A percentile compares a stretch with the other conserved stretches of the same genome.
Conservation (phyloP, 331 rosid species). For the Cydonia oblonga region DNA sequence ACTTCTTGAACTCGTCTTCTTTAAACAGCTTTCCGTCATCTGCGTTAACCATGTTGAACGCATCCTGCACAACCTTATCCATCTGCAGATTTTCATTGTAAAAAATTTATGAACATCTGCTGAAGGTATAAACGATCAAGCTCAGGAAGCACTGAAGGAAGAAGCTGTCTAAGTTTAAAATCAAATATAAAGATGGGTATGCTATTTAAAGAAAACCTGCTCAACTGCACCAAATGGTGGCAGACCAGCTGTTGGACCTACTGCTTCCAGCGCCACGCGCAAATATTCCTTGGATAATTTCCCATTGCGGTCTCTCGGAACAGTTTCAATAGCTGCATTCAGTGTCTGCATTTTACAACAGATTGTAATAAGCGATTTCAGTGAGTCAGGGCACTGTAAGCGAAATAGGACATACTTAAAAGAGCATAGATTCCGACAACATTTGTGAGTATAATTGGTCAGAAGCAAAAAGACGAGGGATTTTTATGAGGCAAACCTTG, state of each 20-base stretch:
- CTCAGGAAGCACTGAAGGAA: neutral
- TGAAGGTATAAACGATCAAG: neutral
- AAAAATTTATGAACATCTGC: neutral
- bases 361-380: neutral
- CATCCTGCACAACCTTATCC: slow-evolving; percentile 53
- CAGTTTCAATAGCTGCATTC: slow-evolving; percentile 42
- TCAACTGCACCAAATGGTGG: slow-evolving; percentile 77
- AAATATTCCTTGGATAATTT: slow-evolving; percentile 56
- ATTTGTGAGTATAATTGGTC: neutral
- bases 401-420: neutral
- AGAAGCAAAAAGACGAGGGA: neutral
- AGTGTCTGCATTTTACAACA: slow-evolving; percentile 38
- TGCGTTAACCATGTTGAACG: slow-evolving; percentile 37
- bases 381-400: neutral
- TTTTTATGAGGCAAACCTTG: slow-evolving; percentile 44
- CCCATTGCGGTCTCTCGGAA: slow-evolving; percentile 60
- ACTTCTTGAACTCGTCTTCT: slow-evolving; percentile 88
- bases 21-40: slow-evolving; percentile 49
- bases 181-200: neutral
- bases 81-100: slow-evolving; percentile 38
- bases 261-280: slow-evolving; percentile 47
- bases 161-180: neutral
- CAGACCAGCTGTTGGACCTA: slow-evolving; percentile 68
- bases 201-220: slow-evolving; percentile 34
- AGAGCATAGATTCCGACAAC: neutral